phyloP scores from a whole-genome alignment of 2,329 filamentous ascomycete species.

The Cryphonectria parasitica region DNA sequence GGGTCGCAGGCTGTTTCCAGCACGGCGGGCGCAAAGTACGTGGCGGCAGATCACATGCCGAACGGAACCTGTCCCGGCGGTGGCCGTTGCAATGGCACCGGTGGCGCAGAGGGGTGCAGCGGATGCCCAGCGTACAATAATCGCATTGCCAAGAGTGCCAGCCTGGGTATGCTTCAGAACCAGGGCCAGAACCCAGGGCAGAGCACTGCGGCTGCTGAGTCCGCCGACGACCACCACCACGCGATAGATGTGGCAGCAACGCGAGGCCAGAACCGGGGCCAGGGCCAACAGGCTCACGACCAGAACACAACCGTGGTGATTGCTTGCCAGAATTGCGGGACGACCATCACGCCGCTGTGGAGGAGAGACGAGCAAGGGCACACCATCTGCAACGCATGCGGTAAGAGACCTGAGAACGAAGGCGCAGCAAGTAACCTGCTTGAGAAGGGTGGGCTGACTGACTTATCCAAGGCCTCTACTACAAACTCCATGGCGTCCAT shows the following conservation, averaged over 20 bases:
- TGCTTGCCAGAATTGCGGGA: constrained; percentile 95
- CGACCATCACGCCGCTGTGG: constrained; percentile 96
- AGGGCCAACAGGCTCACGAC: constrained; percentile 33
- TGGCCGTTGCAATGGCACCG: constrained; percentile 93
- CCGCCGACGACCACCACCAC: constrained; percentile 41
- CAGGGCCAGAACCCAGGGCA: constrained; percentile 36
- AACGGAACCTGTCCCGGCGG: constrained; percentile 94
- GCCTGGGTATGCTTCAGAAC: constrained; percentile 63
- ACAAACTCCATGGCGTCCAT: constrained; percentile 93
- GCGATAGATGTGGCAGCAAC: constrained; percentile 56
- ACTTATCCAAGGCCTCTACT: constrained; percentile 75
- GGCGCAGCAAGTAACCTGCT: neutral
- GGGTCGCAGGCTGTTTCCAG: constrained; percentile 45
- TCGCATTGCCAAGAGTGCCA: constrained; percentile 83
- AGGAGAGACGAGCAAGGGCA: constrained; percentile 91
- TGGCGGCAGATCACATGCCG: constrained; percentile 73
- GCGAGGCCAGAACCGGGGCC: constrained; percentile 41
- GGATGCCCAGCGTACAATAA: constrained; percentile 99
- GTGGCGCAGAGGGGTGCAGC: constrained; percentile 90
- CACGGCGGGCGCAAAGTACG: constrained; percentile 67
- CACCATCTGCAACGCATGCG: constrained; percentile 98
- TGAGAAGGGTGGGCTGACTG: constrained; percentile 32
- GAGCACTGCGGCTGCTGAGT: constrained; percentile 33
- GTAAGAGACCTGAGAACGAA: constrained; percentile 55
- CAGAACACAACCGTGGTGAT: constrained; percentile 70